Conservation (phyloP, 2,329 filamentous ascomycete species). For the Trichoderma sp. region DNA sequence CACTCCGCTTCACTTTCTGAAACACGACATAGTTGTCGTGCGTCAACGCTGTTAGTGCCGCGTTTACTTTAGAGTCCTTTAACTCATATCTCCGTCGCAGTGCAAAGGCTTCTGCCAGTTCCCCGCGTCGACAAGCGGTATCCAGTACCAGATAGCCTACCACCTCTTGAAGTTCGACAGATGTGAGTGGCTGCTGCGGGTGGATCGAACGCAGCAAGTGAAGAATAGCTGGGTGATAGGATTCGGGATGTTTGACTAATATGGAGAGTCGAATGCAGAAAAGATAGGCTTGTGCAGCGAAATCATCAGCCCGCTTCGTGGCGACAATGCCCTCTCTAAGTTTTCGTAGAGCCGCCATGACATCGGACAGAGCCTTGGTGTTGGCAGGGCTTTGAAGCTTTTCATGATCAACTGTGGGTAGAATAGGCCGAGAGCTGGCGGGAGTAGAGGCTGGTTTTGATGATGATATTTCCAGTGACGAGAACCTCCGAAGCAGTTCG, state of each 20-base stretch:
- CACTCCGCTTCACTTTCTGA: conserved; percentile 65
- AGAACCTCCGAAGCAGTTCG: conserved; percentile 72
- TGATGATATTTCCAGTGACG: conserved; percentile 49
- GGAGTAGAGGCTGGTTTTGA: neutral
- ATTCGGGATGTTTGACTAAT: conserved; percentile 76
- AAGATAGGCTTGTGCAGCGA: conserved; percentile 84
- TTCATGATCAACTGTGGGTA: conserved; percentile 3
- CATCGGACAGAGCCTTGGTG: conserved; percentile 65
- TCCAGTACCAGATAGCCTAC: conserved; percentile 81
- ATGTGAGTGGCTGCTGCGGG: conserved; percentile 62
- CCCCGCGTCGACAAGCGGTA: conserved; percentile 76
- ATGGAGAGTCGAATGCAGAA: conserved; percentile 87
- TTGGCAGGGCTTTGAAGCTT: conserved; percentile 34
- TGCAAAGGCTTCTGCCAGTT: conserved; percentile 71
- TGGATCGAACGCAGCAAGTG: conserved; percentile 75
- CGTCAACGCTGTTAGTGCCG: conserved; percentile 66
- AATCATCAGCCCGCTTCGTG: conserved; percentile 70
- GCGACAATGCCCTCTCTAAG: conserved; percentile 87
- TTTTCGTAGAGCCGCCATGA: conserved; percentile 85
- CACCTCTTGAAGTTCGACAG: conserved; percentile 74
- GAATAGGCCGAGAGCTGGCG: neutral
- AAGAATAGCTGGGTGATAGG: conserved; percentile 83
- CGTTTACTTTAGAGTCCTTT: conserved; percentile 65
- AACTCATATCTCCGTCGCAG: conserved; percentile 62
- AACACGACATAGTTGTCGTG: conserved; percentile 83